These are phyloP conservation scores for Trametes gibbosa DNA, from an alignment of 768 basidiomycete genomes.

Conservation along the genomic window DNA sequence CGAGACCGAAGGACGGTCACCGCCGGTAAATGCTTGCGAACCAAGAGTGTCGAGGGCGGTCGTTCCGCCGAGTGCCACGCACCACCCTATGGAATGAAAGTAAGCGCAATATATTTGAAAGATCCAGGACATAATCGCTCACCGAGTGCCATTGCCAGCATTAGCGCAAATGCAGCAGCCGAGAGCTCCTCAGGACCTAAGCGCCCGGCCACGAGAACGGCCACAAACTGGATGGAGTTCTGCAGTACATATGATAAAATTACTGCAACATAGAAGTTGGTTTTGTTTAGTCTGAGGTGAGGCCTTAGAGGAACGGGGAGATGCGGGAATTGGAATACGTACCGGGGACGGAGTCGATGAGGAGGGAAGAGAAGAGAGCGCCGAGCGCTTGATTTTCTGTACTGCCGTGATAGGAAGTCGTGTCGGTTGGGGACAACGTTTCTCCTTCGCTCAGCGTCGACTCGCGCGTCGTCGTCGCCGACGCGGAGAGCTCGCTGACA, in stretches of 20 bases:
- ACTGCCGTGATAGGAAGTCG: constrained; percentile 15
- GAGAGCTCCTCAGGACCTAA: constrained; percentile 70
- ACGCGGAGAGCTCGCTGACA: background rate
- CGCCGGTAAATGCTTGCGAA: constrained; percentile 73
- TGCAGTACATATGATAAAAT: constrained; percentile 71
- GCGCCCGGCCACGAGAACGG: constrained; percentile 61
- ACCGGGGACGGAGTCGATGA: constrained; percentile 61
- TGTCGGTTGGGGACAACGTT: constrained; percentile 14
- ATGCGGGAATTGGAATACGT: constrained; percentile 10
- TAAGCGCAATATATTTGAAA: no score
- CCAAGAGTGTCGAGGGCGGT: constrained; percentile 77
- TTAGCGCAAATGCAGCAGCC: constrained; percentile 68
- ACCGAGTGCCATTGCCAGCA: constrained; percentile 72
- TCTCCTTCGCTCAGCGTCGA: background rate
- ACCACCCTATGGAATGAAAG: constrained; percentile 55
- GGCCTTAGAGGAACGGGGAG: no score
- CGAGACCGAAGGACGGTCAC: constrained; percentile 55
- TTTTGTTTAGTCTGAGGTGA: background rate
- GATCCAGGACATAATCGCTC: constrained; percentile 31
- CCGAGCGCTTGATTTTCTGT: constrained; percentile 13
- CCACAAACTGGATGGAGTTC: constrained; percentile 68
- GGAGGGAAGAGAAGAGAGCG: constrained; percentile 45
- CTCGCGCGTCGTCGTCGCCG: background rate
- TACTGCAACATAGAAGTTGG: constrained; percentile 35
- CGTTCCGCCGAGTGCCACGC: constrained; percentile 74